phyloP scores from a whole-genome alignment of 805 yeast genomes.

The Pichia ethanolica region DNA sequence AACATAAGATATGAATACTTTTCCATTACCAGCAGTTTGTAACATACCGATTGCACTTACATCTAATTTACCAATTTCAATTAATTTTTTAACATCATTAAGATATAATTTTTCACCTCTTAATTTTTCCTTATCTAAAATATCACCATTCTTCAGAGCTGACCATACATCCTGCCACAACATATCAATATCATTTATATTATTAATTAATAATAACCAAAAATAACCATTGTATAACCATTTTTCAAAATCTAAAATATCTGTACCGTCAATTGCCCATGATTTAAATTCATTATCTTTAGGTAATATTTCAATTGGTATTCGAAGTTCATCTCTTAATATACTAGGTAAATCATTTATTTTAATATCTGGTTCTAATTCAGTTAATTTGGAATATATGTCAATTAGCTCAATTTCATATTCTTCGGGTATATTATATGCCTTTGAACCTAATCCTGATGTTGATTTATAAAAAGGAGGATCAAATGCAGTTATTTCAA shows the following conservation, averaged over 20 bases:
- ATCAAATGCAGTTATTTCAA: conserved; percentile 8
- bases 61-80: conserved; percentile 26
- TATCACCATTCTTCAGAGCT: background rate
- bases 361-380: conserved; percentile 31
- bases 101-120: conserved; percentile 24
- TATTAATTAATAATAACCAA: conserved; percentile 29
- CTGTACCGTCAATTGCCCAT: conserved; percentile 19
- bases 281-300: background rate
- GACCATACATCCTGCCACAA: conserved; percentile 33
- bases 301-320: conserved; percentile 8
- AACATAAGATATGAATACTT: conserved; percentile 30
- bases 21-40: conserved; percentile 34
- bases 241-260: conserved; percentile 42
- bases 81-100: conserved; percentile 29
- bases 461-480: conserved; percentile 10
- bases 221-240: conserved; percentile 34
- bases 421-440: conserved; percentile 30
- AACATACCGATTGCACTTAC: conserved; percentile 34
- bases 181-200: conserved; percentile 29
- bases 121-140: background rate
- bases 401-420: conserved; percentile 40
- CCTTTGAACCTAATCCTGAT: conserved; percentile 5
- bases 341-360: conserved; percentile 19
- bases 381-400: conserved; percentile 32
- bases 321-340: background rate